Evolutionary conservation across 331 rosid genomes (phyloP).

Genomic region (Malus hybrid): DNA sequence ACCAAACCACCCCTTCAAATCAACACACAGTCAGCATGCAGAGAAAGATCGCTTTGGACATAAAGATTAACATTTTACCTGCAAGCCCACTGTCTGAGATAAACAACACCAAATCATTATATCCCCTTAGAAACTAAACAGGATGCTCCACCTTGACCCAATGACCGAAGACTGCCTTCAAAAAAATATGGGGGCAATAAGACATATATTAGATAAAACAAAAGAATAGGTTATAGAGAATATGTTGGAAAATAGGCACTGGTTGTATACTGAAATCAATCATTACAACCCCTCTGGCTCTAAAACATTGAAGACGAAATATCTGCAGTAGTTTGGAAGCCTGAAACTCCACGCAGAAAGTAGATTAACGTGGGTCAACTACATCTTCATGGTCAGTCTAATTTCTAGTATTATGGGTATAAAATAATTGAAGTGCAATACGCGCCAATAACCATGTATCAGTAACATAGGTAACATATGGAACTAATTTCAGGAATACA

Average conservation of each 20-base stretch:
- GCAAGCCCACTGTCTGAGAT: conserved; percentile 83
- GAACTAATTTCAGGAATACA: no score
- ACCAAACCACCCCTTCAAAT: no score
- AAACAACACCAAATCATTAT: conserved; percentile 60
- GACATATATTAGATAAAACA: neutral
- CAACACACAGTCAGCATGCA: no score
- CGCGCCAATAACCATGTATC: no score
- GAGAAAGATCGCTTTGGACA: neutral
- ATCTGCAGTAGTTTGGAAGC: no score
- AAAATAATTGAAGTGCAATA: no score
- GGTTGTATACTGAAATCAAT: neutral
- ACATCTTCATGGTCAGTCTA: neutral
- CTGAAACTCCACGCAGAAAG: no score
- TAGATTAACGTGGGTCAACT: neutral
- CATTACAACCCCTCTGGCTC: no score
- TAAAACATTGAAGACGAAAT: no score
- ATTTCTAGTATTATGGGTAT: no score
- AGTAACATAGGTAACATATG: no score
- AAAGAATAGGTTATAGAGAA: neutral
- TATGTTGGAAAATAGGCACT: neutral
- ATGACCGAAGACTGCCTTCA: conserved; percentile 71
- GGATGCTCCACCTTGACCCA: conserved; percentile 77
- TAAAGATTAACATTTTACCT: conserved; percentile 40
- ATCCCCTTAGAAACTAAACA: conserved; percentile 65
- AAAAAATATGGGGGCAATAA: conserved; percentile 1